Base-by-base conservation (phyloP, 1,284 basidiomycete species). In the Pyrrhoderma lamaoense region DNA sequence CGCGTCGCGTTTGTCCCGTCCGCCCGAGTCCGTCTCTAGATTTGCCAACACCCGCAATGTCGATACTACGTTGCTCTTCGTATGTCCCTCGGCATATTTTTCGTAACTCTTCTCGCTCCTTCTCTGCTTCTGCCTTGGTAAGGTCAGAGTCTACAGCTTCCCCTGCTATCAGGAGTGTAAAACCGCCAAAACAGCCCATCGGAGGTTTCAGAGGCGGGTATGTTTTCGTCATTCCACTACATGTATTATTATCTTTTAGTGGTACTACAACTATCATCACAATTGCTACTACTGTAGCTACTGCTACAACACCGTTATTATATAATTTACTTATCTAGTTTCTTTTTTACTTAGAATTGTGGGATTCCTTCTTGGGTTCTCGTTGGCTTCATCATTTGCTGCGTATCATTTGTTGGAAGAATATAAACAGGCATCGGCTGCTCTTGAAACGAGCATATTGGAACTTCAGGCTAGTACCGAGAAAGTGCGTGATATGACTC, bases 361-460 rank as follows among this genome's bases (percentile, higher is more conserved):
- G 23, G 93, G 93, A 0, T 95, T 95, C 65, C 69, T 94, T 42
- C 80, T 93, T 60, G 92, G 92, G 0, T 93, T 94, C 70, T 91
- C 90, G 3, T 67, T 91, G 39, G 86, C 86, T 5, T 85, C 89
- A 1, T 83, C 87, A 0, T 81, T 86, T 61, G 90, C 90, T 43
- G 85, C 90, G 45, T 94, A 92, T 65, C 83, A 90, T 64, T 72
- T 96, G 22, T 71, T 94, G 47, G 88, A 94, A 59, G 93, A 95
- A 69, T 93, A 93, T 69, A 90, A 92, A 66, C 72, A 79, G 47
- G 91, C 93, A 7, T 89, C 86, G 3, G 83, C 85, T 22, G 77
- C 88, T 23, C 71, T 95, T 53, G 84, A 93, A 64, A 80, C 85
- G 16, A 91, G 88, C 61, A 87, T 95, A 18, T 85, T 92, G 61